These are phyloP conservation scores for Aspergillus tanneri DNA, from an alignment of 2,329 filamentous ascomycete species.

Conservation along the genomic window DNA sequence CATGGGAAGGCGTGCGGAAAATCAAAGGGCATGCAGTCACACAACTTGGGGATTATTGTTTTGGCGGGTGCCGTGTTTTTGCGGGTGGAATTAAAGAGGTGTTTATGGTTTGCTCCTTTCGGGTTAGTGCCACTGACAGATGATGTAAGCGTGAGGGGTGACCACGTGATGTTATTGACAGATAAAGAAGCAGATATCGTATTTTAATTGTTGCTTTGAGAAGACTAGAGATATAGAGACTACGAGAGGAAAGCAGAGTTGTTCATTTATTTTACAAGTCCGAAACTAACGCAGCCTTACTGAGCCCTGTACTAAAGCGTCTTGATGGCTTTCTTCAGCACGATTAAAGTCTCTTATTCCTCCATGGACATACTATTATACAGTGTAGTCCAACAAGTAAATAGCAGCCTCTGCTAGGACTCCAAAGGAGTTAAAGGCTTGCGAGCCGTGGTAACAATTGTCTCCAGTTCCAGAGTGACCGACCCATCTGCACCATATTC, in stretches of 20 bases:
- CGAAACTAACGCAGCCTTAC: too few species aligned
- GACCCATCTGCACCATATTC: slow-evolving; percentile 24
- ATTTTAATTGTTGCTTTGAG: too few species aligned
- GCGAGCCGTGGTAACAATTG: slow-evolving; percentile 31
- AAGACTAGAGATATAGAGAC: too few species aligned
- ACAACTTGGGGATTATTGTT: slow-evolving; percentile 19
- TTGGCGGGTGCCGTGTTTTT: slow-evolving; percentile 28
- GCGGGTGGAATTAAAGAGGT: slow-evolving; percentile 24
- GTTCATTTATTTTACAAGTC: too few species aligned
- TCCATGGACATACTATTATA: too few species aligned
- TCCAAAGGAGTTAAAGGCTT: slow-evolving; percentile 18
- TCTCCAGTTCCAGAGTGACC: slow-evolving; percentile 26
- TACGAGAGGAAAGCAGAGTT: too few species aligned
- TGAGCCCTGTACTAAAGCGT: too few species aligned
- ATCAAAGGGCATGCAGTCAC: slow-evolving; percentile 3
- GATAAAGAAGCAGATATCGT: background rate
- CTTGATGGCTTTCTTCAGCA: too few species aligned
- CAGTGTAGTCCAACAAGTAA: too few species aligned
- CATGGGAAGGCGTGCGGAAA: slow-evolving; percentile 26
- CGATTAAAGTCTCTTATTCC: too few species aligned
- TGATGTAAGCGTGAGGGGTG: slow-evolving; percentile 22
- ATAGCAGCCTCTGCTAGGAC: too few species aligned
- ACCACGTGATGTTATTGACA: background rate
- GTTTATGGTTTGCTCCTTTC: slow-evolving; percentile 37
- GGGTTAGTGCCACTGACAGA: slow-evolving; percentile 24